phyloP scores from a whole-genome alignment of 78 protist species.

The Dictyostelium purpureum region DNA sequence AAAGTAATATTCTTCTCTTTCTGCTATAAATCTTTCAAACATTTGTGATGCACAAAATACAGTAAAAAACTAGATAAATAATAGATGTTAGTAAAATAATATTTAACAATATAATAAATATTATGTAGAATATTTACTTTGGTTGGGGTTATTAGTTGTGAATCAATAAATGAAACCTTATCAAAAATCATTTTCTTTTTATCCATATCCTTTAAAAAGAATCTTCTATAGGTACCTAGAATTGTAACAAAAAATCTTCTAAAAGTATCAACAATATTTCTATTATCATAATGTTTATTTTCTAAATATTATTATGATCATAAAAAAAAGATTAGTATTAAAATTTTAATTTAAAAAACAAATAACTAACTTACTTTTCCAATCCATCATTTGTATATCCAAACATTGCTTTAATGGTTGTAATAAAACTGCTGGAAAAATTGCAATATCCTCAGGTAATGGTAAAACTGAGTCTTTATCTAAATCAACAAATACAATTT shows the following conservation, averaged over 20 bases:
- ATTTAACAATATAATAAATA: neutral
- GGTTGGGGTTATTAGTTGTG: conserved; percentile 61
- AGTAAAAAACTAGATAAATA: conserved; percentile 32
- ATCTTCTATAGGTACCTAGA: conserved; percentile 73
- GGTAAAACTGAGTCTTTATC: conserved; percentile 72
- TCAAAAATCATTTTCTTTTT: conserved; percentile 66
- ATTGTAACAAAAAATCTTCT: conserved; percentile 60
- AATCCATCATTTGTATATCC: conserved; percentile 48
- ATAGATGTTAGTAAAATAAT: neutral
- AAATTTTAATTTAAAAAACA: neutral
- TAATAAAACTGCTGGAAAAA: conserved; percentile 42
- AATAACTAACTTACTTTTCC: conserved; percentile 33
- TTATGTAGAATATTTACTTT: conserved; percentile 8
- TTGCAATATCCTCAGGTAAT: conserved; percentile 65
- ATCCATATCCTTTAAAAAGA: conserved; percentile 73
- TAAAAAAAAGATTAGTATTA: neutral
- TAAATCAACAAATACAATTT: conserved; percentile 70
- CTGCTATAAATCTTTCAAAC: conserved; percentile 80
- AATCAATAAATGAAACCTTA: conserved; percentile 65
- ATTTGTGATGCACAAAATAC: conserved; percentile 71
- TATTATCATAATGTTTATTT: conserved; percentile 48
- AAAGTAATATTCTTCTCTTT: conserved; percentile 70
- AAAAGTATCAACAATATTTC: conserved; percentile 65
- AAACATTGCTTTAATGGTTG: conserved; percentile 71
- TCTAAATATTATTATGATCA: neutral